phyloP scores from a whole-genome alignment of 108 stramenopile species.

The Cyclostephanos tholiformis region DNA sequence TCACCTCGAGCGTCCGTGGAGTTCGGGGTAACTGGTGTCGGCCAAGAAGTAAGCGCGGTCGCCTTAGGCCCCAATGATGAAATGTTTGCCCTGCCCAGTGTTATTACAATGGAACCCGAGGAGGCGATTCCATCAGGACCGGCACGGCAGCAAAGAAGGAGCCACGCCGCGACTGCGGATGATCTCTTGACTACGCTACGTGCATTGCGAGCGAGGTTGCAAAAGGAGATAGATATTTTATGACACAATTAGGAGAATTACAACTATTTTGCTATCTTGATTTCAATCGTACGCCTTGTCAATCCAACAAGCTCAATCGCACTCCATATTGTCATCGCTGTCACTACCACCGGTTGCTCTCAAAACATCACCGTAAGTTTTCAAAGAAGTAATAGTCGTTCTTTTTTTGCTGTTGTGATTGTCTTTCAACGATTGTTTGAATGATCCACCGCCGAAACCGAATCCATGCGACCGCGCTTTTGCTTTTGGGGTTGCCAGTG shows the following conservation, averaged over 20 bases:
- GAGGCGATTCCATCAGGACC: neutral
- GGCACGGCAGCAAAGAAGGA: neutral
- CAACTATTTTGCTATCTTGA: neutral
- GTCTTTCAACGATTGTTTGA: neutral
- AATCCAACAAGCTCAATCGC: neutral
- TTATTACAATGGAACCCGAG: neutral
- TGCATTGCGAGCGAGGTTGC: slow-evolving; percentile 5
- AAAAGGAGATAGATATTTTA: neutral
- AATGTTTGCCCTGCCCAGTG: neutral
- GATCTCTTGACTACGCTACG: neutral
- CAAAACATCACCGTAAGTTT: slow-evolving; percentile 1
- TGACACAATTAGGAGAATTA: neutral
- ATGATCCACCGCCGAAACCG: slow-evolving; percentile 8
- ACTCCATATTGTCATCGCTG: slow-evolving; percentile 13
- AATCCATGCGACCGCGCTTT: neutral
- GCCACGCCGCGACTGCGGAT: neutral
- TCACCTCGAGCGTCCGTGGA: neutral
- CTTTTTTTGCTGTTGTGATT: neutral
- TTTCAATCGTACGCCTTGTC: neutral
- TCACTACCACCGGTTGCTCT: neutral
- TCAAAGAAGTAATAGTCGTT: slow-evolving; percentile 3
- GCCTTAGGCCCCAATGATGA: neutral
- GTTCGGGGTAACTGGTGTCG: neutral
- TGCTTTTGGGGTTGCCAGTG: slow-evolving; percentile 7
- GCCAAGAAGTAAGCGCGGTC: neutral